Evolutionary conservation across 2,329 filamentous ascomycete species (phyloP).

Genomic region (Talaromyces sp.): DNA sequence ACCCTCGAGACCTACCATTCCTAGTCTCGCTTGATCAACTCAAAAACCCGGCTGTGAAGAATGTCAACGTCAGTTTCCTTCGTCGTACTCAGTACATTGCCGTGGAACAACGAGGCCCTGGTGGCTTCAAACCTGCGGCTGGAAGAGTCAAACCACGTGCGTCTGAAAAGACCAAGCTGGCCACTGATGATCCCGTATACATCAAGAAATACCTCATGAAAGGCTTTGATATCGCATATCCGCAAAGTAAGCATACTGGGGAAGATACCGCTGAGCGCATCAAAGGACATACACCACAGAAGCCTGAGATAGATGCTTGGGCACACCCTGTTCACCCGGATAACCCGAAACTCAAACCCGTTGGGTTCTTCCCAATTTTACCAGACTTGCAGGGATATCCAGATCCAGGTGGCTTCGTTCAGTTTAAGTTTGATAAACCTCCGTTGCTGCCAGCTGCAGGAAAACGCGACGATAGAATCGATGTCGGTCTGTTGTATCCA

Average conservation of each 20-base stretch:
- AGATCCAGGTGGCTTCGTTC: conserved; percentile 57
- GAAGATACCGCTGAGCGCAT: conserved; percentile 53
- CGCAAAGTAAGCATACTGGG: conserved; percentile 57
- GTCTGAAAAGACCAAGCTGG: conserved; percentile 34
- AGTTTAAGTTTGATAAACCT: conserved; percentile 61
- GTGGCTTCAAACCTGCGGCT: conserved; percentile 30
- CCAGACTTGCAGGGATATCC: conserved; percentile 61
- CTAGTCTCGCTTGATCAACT: conserved; percentile 79
- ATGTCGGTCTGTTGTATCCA: conserved; percentile 57
- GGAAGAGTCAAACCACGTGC: conserved; percentile 27
- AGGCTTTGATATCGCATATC: conserved; percentile 64
- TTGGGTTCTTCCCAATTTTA: conserved; percentile 59
- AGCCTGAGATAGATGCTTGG: conserved; percentile 59
- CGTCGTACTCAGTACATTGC: conserved; percentile 91
- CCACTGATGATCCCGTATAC: conserved; percentile 57
- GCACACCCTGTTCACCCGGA: conserved; percentile 57
- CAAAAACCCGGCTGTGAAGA: conserved; percentile 74
- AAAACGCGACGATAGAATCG: conserved; percentile 57
- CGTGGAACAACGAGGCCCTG: conserved; percentile 34
- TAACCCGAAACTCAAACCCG: conserved; percentile 55
- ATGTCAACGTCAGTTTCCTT: conserved; percentile 84
- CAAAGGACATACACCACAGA: conserved; percentile 52
- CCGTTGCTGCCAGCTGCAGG: conserved; percentile 49
- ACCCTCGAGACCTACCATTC: conserved; percentile 79
- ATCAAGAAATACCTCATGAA: conserved; percentile 61